Evolutionary conservation across 768 basidiomycete species (phyloP).

Genomic region (Obba rivulosa): DNA sequence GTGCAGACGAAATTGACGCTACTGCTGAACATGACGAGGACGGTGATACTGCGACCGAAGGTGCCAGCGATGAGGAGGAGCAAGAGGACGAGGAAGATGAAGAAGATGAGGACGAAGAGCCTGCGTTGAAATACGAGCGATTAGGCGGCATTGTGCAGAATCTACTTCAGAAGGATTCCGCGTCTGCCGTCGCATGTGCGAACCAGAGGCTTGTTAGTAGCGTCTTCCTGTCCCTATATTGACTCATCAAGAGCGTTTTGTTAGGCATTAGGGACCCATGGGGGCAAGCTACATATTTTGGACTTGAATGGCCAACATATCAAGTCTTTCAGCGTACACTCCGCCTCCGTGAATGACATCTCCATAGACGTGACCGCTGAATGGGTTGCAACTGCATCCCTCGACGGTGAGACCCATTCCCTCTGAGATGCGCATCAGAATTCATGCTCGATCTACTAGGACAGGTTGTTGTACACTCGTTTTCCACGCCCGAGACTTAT

Average conservation of each 20-base stretch:
- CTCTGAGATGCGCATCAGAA: background rate
- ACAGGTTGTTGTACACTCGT: constrained; percentile 83
- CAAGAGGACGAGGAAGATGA: constrained; percentile 52
- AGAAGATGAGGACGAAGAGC: constrained; percentile 85
- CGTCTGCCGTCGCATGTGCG: constrained; percentile 74
- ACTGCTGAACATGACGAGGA: constrained; percentile 13
- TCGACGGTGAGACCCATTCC: constrained; percentile 66
- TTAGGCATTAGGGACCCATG: constrained; percentile 89
- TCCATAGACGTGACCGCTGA: constrained; percentile 80
- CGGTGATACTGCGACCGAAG: constrained; percentile 11
- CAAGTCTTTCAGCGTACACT: constrained; percentile 88
- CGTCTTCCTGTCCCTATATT: background rate
- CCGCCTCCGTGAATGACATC: constrained; percentile 83
- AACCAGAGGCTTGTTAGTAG: constrained; percentile 63
- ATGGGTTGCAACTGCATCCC: constrained; percentile 87
- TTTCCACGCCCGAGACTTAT: constrained; percentile 75
- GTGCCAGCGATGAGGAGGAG: constrained; percentile 33
- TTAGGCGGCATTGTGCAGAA: constrained; percentile 69
- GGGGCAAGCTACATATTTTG: constrained; percentile 86
- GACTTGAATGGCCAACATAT: constrained; percentile 73
- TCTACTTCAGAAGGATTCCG: constrained; percentile 84
- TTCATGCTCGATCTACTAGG: constrained; percentile 41
- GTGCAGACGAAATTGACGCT: background rate
- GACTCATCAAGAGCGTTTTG: constrained; percentile 1
- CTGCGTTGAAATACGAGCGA: constrained; percentile 85